phyloP scores from a whole-genome alignment of 208 protist species.

The Trypanosoma congolense region DNA sequence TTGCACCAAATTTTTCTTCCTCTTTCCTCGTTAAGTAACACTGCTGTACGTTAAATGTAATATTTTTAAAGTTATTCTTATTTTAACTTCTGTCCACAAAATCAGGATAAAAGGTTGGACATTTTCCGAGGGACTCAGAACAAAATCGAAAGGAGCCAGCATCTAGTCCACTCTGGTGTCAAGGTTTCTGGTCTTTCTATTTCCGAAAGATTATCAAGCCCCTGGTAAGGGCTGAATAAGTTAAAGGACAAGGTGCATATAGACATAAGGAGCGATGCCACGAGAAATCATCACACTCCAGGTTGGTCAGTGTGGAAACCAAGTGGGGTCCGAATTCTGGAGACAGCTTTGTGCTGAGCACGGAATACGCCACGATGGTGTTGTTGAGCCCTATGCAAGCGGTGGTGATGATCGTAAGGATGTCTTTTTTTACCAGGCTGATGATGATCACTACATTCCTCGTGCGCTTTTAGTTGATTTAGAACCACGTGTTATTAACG shows the following conservation, averaged over 20 bases:
- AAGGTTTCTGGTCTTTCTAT: no score
- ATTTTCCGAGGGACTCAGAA: no score
- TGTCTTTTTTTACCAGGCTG: constrained; percentile 99
- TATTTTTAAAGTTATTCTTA: no score
- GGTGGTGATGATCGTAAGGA: constrained; percentile 97
- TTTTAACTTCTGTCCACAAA: no score
- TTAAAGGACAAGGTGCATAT: neutral
- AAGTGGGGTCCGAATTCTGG: constrained; percentile 99
- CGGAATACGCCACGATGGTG: constrained; percentile 95
- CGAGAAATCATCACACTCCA: constrained; percentile 99
- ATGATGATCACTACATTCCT: constrained; percentile 99
- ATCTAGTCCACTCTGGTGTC: no score
- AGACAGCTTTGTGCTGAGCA: constrained; percentile 98
- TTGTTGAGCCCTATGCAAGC: constrained; percentile 93
- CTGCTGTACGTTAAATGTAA: no score
- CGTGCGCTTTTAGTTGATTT: constrained; percentile 98
- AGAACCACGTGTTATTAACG: constrained; percentile 97
- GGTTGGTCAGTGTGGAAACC: constrained; percentile 96
- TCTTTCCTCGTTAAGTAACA: no score
- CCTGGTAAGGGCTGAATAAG: no score
- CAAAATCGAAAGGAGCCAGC: no score
- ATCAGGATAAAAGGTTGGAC: no score
- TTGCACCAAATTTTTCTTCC: no score
- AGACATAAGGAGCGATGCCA: constrained; percentile 82
- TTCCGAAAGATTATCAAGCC: no score